Conservation (phyloP, 352 stramenopile species). For the Pythium sukuiense region DNA sequence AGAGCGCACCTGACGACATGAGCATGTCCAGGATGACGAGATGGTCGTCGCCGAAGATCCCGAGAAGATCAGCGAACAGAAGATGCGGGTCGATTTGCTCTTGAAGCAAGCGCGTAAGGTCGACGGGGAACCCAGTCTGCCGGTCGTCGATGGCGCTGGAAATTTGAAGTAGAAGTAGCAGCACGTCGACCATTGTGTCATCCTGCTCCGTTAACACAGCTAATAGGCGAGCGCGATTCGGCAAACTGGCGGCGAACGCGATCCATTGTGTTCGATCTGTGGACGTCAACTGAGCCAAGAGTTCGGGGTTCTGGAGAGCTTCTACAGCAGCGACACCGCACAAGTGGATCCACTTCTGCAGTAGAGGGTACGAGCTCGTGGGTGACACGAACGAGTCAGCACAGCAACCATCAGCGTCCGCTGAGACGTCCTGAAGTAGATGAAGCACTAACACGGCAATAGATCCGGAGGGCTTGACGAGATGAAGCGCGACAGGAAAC, state of each 20-base stretch:
- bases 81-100: slow-evolving; percentile 48
- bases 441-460: neutral
- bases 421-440: neutral
- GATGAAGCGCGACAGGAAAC: neutral
- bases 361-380: slow-evolving; percentile 43
- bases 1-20: slow-evolving; percentile 58
- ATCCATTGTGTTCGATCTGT: neutral
- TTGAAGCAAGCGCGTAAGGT: neutral
- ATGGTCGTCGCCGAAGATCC: slow-evolving; percentile 51
- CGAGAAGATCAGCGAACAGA: slow-evolving; percentile 59
- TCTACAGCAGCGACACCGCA: slow-evolving; percentile 28
- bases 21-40: slow-evolving; percentile 70
- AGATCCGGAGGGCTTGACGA: slow-evolving; percentile 1
- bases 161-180: slow-evolving; percentile 43
- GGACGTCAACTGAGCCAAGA: neutral
- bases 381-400: slow-evolving; percentile 38
- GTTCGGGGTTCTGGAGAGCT: neutral
- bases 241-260: slow-evolving; percentile 7
- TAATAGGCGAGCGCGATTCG: slow-evolving; percentile 41
- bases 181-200: slow-evolving; percentile 65
- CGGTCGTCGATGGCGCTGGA: neutral
- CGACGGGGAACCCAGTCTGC: neutral
- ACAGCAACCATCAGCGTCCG: slow-evolving; percentile 8
- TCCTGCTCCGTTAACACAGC: slow-evolving; percentile 64
- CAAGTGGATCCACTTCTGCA: slow-evolving; percentile 63